phyloP scores from a whole-genome alignment of 1,284 basidiomycete genomes.

The Ustilago nuda region DNA sequence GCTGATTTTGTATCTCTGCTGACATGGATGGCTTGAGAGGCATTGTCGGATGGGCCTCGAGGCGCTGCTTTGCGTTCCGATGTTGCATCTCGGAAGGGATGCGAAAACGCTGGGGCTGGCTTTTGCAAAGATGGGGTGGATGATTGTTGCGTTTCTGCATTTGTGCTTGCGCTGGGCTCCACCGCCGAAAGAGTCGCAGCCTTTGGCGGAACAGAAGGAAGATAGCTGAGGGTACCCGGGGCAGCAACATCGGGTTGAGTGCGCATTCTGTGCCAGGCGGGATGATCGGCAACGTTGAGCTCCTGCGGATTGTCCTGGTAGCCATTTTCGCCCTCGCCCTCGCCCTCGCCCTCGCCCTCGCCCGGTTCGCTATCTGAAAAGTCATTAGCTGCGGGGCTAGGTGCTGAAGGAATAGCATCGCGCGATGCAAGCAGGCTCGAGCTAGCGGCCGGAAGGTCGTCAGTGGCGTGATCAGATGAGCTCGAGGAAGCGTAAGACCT shows the following conservation, averaged over 20 bases:
- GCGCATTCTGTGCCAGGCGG: conserved; percentile 41
- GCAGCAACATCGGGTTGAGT: conserved; percentile 27
- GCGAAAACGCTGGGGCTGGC: conserved; percentile 13
- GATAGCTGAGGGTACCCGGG: conserved; percentile 42
- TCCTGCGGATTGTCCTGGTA: conserved; percentile 36
- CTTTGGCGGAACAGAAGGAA: conserved; percentile 32
- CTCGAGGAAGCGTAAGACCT: conserved; percentile 32
- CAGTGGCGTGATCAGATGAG: conserved; percentile 32
- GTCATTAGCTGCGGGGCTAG: conserved; percentile 8
- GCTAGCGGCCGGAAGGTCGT: conserved; percentile 14
- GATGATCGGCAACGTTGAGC: conserved; percentile 38
- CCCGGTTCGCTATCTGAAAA: background rate
- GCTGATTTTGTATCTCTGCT: background rate
- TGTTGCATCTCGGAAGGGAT: conserved; percentile 19
- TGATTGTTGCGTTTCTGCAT: background rate
- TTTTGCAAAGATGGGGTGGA: background rate
- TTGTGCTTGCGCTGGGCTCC: background rate
- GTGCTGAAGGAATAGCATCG: background rate
- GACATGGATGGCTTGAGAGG: background rate
- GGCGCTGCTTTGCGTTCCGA: background rate
- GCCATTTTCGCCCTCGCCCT: conserved; percentile 20
- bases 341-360: background rate
- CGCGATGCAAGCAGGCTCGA: conserved; percentile 1
- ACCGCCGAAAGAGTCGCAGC: background rate
- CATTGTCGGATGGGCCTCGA: background rate